These are phyloP conservation scores for Phytophthora megakarya DNA, from an alignment of 352 stramenopile species.

Conservation along the genomic window DNA sequence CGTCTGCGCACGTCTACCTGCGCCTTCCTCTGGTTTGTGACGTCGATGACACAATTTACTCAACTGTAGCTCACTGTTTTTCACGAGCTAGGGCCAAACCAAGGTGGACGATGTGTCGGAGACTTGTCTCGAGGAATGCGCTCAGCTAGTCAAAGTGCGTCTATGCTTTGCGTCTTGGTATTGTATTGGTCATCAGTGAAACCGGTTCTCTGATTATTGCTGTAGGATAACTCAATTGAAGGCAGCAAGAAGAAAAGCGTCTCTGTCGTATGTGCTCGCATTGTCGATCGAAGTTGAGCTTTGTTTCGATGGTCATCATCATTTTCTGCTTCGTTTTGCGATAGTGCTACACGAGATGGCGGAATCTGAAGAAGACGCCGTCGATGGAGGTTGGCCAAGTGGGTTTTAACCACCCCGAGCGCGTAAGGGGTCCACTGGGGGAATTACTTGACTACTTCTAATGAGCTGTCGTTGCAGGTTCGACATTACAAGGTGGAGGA, in stretches of 20 bases:
- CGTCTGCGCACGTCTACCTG: conserved; percentile 98
- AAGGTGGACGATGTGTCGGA: conserved; percentile 82
- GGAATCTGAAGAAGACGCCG: conserved; percentile 91
- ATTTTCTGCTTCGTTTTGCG: not conserved
- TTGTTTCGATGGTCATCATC: not conserved
- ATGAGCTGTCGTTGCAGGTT: conserved; percentile 61
- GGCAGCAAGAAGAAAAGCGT: conserved; percentile 93
- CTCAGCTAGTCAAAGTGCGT: conserved; percentile 90
- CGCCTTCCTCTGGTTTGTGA: conserved; percentile 83
- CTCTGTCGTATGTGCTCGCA: conserved; percentile 54
- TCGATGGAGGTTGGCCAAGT: conserved; percentile 94
- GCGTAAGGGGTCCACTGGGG: conserved; percentile 34
- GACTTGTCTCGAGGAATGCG: conserved; percentile 87
- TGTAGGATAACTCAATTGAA: conserved; percentile 93
- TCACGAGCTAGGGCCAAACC: conserved; percentile 53
- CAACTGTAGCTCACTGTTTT: not conserved
- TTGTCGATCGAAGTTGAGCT: not conserved
- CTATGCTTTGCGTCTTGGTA: not conserved
- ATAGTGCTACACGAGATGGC: conserved; percentile 93
- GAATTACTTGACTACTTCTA: not conserved
- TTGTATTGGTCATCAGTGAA: not conserved
- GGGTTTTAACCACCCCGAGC: conserved; percentile 73
- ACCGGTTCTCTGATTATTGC: not conserved
- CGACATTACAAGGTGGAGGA: conserved; percentile 75
- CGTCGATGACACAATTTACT: too few species aligned